Conservation (phyloP, 2,329 filamentous ascomycete species). For the Escovopsis weberi region DNA sequence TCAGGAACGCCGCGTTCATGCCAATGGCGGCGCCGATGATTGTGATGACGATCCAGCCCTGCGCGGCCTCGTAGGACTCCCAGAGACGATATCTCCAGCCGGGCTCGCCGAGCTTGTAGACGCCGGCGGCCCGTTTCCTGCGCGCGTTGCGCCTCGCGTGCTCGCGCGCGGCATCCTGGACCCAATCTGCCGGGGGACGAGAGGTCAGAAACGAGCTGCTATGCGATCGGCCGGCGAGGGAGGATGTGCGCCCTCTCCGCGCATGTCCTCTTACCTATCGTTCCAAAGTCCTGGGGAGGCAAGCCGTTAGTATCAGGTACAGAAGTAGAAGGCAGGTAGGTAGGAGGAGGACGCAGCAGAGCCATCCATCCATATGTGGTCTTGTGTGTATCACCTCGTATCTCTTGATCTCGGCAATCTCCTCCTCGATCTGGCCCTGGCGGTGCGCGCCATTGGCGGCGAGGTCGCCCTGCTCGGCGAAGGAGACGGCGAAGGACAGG, state of each 20-base stretch:
- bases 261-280: conserved; percentile 54
- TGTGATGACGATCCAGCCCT: conserved; percentile 96
- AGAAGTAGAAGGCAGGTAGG: no score
- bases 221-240: conserved; percentile 4
- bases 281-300: conserved; percentile 86
- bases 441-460: conserved; percentile 34
- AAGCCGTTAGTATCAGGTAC: conserved; percentile 6
- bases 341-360: no score
- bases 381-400: conserved; percentile 51
- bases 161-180: conserved; percentile 89
- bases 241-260: no score
- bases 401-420: conserved; percentile 94
- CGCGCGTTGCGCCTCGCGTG: conserved; percentile 66
- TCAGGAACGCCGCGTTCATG: conserved; percentile 80
- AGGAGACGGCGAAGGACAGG: conserved; percentile 53
- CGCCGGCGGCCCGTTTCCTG: conserved; percentile 55
- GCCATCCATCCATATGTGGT: not conserved
- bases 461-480: conserved; percentile 46
- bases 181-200: conserved; percentile 54
- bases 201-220: no score
- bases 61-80: conserved; percentile 87
- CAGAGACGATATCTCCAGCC: conserved; percentile 71
- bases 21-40: conserved; percentile 88
- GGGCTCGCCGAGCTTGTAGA: conserved; percentile 52
- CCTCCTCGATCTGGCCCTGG: conserved; percentile 69